These are phyloP conservation scores for Mycena vitilis DNA, from an alignment of 768 basidiomycete species.

Conservation along the genomic window DNA sequence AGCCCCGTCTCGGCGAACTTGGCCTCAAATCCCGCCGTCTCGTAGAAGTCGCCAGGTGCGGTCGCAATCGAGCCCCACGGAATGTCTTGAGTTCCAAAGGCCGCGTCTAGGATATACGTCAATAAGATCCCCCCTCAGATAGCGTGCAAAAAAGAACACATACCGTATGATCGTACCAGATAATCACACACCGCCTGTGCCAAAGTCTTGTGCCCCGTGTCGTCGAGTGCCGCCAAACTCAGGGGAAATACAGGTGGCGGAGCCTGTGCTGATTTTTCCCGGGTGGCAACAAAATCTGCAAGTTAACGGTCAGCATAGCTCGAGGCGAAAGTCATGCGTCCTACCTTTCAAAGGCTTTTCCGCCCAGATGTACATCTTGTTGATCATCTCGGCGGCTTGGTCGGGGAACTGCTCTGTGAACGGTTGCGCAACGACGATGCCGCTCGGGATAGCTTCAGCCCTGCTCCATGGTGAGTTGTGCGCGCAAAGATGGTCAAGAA, in stretches of 20 bases:
- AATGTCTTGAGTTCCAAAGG: conserved; percentile 14
- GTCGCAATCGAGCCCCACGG: conserved; percentile 9
- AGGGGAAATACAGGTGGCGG: neutral
- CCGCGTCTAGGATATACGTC: neutral
- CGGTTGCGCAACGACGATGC: neutral
- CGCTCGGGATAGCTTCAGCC: neutral
- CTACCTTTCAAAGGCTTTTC: neutral
- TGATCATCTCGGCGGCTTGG: neutral
- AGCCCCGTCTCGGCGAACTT: neutral
- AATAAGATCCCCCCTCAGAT: no score
- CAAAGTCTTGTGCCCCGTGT: neutral
- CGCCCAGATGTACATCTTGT: neutral
- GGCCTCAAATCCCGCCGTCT: neutral
- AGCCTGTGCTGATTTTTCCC: neutral
- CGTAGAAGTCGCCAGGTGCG: conserved; percentile 10
- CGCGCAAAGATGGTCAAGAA: neutral
- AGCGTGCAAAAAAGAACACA: neutral
- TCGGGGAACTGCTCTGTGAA: neutral
- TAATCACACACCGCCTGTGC: neutral
- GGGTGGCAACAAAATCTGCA: neutral
- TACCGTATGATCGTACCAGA: conserved; percentile 6
- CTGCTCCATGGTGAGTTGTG: conserved; percentile 5
- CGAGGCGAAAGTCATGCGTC: neutral
- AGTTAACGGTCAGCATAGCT: neutral
- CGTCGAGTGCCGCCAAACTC: conserved; percentile 1